Conservation (phyloP, 2,329 filamentous ascomycete genomes). For the Ascochyta fabae region DNA sequence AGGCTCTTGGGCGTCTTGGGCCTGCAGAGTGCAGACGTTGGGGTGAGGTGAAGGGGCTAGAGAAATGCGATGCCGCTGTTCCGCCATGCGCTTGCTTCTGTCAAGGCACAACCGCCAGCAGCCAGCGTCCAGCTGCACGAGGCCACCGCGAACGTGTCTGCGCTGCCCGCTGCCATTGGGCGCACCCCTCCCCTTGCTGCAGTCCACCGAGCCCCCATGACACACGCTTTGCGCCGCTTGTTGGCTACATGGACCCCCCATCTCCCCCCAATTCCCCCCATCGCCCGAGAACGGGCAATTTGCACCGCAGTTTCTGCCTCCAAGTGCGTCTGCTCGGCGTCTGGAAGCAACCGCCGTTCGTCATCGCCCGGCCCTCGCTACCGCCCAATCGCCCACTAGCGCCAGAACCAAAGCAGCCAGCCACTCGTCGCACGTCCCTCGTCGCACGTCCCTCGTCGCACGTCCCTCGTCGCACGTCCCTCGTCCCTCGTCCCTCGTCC, state of each 20-base stretch:
- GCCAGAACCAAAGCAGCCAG: background rate
- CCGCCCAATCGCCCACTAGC: background rate
- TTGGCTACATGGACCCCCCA: background rate
- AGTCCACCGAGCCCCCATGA: constrained; percentile 5
- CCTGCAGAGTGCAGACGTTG: background rate
- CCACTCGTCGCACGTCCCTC: too few species aligned
- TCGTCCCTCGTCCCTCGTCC: too few species aligned
- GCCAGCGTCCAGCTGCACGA: constrained; percentile 3
- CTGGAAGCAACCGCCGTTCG: constrained; percentile 1
- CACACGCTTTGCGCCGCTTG: constrained; percentile 1
- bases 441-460: background rate
- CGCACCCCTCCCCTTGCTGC: background rate
- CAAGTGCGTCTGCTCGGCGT: constrained; percentile 10
- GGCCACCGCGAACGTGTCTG: constrained; percentile 12
- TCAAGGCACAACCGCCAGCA: background rate
- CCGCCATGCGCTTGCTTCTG: background rate
- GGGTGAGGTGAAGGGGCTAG: background rate
- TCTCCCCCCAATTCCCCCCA: too few species aligned
- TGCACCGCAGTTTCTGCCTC: constrained; percentile 18
- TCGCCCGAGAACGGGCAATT: constrained; percentile 9
- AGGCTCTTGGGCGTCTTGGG: background rate
- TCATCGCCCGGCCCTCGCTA: constrained; percentile 8
- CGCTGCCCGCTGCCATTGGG: constrained; percentile 8
- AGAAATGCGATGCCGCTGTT: constrained; percentile 13
- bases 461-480: too few species aligned